Percentiles rank a stretch among this genome's conserved stretches.
phyloP scores from a whole-genome alignment of 2,329 filamentous ascomycete genomes.

The Neofusicoccum ribis region DNA sequence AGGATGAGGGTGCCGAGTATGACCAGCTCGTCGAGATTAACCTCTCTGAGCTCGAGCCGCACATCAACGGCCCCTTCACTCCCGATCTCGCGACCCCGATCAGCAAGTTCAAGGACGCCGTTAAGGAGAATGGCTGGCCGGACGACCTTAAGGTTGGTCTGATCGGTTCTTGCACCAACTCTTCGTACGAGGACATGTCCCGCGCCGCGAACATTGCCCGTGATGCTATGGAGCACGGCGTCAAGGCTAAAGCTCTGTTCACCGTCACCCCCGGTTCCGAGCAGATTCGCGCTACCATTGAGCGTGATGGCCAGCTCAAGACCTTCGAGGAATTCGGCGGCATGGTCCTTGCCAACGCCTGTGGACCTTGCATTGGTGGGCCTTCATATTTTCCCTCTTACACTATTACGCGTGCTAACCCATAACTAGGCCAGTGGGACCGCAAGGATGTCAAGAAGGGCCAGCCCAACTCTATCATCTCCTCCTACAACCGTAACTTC shows the following conservation, averaged over 20 bases:
- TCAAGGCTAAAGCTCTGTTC: conserved; percentile 93
- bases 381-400: background rate
- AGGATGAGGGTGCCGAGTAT: conserved; percentile 90
- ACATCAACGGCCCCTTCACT: conserved; percentile 98
- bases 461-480: conserved; percentile 92
- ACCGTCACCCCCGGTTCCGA: conserved; percentile 95
- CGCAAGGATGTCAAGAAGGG: conserved; percentile 93
- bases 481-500: conserved; percentile 99
- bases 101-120: conserved; percentile 93
- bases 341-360: conserved; percentile 92
- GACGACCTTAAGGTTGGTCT: conserved; percentile 94
- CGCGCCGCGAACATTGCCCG: conserved; percentile 85
- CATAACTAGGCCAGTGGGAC: conserved; percentile 72
- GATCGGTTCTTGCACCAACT: conserved; percentile 98
- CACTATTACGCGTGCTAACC: background rate
- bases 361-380: conserved; percentile 64
- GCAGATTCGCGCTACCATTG: conserved; percentile 93
- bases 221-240: conserved; percentile 85
- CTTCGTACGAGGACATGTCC: conserved; percentile 85
- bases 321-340: conserved; percentile 97
- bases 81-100: conserved; percentile 97
- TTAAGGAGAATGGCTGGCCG: conserved; percentile 93
- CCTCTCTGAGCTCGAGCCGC: conserved; percentile 89
- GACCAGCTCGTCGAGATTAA: conserved; percentile 97
- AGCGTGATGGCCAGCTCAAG: conserved; percentile 83